Percentiles rank a stretch among this genome's conserved stretches.
These are phyloP conservation scores for Hericium erinaceus DNA, from an alignment of 768 basidiomycete species.

Conservation along the genomic window DNA sequence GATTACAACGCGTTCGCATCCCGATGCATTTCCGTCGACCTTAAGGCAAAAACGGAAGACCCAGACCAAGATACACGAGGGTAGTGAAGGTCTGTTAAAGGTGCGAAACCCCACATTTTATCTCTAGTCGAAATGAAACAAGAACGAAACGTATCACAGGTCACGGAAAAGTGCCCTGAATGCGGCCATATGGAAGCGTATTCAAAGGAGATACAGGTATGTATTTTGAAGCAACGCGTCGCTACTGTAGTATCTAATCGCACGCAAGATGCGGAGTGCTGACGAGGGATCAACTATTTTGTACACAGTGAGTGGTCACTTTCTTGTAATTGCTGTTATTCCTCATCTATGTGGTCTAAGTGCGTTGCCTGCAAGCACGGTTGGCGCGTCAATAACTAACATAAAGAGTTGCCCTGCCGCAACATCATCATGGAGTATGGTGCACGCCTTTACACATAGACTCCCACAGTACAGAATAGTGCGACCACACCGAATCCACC, in stretches of 20 bases:
- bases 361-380: constrained; percentile 70
- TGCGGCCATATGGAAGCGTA: constrained; percentile 83
- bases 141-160: constrained; percentile 33
- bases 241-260: not conserved
- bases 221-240: constrained; percentile 12
- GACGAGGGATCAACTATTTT: constrained; percentile 94
- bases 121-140: not conserved
- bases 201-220: constrained; percentile 82
- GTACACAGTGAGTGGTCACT: constrained; percentile 65
- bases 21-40: constrained; percentile 89
- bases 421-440: constrained; percentile 55
- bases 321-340: constrained; percentile 6
- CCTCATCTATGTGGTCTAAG: constrained; percentile 27
- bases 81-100: constrained; percentile 55
- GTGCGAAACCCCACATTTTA: constrained; percentile 24
- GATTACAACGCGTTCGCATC: constrained; percentile 84
- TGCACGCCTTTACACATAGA: constrained; percentile 51
- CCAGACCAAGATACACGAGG: constrained; percentile 70
- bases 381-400: constrained; percentile 73
- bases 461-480: constrained; percentile 79
- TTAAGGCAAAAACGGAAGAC: constrained; percentile 85
- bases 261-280: constrained; percentile 65
- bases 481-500: constrained; percentile 87
- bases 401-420: constrained; percentile 37
- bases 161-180: constrained; percentile 80